These are phyloP conservation scores for Calonectria hawksworthii DNA, from an alignment of 2,329 filamentous ascomycete genomes.

Conservation along the genomic window DNA sequence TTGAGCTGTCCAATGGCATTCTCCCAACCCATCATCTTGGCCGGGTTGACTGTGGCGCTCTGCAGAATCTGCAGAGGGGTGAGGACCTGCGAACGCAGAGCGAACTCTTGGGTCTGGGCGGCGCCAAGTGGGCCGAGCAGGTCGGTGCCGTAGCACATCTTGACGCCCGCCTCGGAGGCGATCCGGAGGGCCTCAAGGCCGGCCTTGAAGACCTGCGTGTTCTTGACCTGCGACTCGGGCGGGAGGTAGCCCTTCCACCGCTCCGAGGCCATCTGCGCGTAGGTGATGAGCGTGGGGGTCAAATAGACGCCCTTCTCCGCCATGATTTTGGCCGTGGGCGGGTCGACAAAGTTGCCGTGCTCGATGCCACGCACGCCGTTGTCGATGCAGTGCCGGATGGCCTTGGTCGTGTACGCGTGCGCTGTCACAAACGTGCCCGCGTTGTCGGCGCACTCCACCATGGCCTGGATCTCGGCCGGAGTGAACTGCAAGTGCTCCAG, in stretches of 20 bases:
- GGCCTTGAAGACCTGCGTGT: slow-evolving; percentile 60
- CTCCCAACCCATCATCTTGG: slow-evolving; percentile 61
- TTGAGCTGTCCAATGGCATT: slow-evolving; percentile 63
- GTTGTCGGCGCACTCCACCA: slow-evolving; percentile 63
- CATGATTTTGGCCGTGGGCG: slow-evolving; percentile 62
- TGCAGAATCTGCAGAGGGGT: slow-evolving; percentile 39
- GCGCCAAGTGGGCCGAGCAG: slow-evolving; percentile 47
- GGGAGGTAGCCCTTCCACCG: slow-evolving; percentile 59
- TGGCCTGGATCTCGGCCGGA: slow-evolving; percentile 66
- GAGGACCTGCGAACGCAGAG: slow-evolving; percentile 42
- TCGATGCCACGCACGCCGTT: slow-evolving; percentile 63
- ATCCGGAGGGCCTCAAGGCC: slow-evolving; percentile 62
- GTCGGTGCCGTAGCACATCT: slow-evolving; percentile 66
- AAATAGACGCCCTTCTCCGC: slow-evolving; percentile 62
- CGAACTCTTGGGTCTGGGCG: slow-evolving; percentile 50
- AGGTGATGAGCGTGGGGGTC: slow-evolving; percentile 67
- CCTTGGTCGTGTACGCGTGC: slow-evolving; percentile 68
- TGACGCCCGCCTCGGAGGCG: slow-evolving; percentile 65
- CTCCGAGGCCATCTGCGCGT: slow-evolving; percentile 60
- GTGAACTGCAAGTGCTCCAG: slow-evolving; percentile 70
- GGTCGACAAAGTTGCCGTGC: slow-evolving; percentile 58
- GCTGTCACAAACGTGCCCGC: slow-evolving; percentile 67
- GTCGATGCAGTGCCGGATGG: slow-evolving; percentile 64
- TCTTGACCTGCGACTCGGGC: slow-evolving; percentile 60
- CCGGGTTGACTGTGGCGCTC: slow-evolving; percentile 60